These are phyloP conservation scores for Agaricus sinodeliciosus DNA, from an alignment of 768 basidiomycete genomes.

Conservation along the genomic window DNA sequence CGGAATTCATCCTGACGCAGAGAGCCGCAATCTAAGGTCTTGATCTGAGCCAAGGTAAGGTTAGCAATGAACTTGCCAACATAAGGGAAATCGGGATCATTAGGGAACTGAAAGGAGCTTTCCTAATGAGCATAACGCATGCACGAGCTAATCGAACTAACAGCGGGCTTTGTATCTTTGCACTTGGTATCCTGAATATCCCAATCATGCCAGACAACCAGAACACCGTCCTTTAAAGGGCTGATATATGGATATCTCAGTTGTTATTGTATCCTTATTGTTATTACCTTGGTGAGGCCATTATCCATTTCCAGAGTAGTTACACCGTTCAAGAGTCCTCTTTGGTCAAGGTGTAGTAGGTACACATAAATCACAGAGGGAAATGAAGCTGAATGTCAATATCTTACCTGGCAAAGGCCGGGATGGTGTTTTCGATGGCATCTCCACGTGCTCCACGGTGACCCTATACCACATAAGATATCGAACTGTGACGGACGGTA, in stretches of 20 bases:
- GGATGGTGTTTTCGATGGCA: constrained; percentile 65
- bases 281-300: constrained; percentile 58
- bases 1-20: constrained; percentile 51
- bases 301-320: constrained; percentile 78
- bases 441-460: constrained; percentile 77
- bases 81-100: constrained; percentile 64
- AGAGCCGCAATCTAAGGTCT: constrained; percentile 78
- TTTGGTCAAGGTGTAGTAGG: constrained; percentile 19
- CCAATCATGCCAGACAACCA: constrained; percentile 81
- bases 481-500: neutral
- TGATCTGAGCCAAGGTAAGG: constrained; percentile 71
- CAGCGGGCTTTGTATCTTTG: constrained; percentile 57
- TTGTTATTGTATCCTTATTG: neutral
- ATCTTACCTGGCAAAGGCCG: constrained; percentile 68
- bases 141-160: constrained; percentile 22
- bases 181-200: constrained; percentile 59
- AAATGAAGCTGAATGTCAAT: neutral
- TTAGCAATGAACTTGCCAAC: constrained; percentile 75
- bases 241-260: neutral
- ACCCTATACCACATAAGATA: constrained; percentile 33
- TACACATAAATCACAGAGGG: neutral
- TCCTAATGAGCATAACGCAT: constrained; percentile 7
- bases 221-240: constrained; percentile 57
- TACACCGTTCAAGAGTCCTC: constrained; percentile 71
- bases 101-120: constrained; percentile 32